Conservation (phyloP, 805 yeast genomes). For the Candida schatavii region DNA sequence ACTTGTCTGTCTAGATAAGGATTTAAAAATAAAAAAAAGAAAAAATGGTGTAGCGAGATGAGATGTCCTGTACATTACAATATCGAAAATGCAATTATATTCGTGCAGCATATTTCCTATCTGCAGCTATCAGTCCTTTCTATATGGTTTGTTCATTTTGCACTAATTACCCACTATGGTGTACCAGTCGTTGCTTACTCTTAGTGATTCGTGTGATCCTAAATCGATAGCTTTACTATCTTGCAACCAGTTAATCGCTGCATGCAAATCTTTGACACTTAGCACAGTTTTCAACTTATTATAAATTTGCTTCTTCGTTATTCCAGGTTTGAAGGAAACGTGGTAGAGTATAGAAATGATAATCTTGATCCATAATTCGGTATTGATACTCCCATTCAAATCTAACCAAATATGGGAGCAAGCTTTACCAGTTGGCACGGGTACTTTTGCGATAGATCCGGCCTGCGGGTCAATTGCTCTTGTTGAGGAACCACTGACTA, state of each 20-base stretch:
- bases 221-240: conserved; percentile 32
- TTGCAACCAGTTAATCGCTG: conserved; percentile 39
- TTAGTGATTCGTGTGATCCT: conserved; percentile 32
- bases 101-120: too few relatives aligned
- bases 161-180: conserved; percentile 27
- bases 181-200: conserved; percentile 48
- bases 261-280: conserved; percentile 24
- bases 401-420: conserved; percentile 75
- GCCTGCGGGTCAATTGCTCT: conserved; percentile 23
- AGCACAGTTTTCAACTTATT: conserved; percentile 28
- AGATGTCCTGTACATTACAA: conserved; percentile 5
- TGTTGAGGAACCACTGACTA: conserved; percentile 25
- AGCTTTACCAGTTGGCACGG: conserved; percentile 59
- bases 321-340: conserved; percentile 37
- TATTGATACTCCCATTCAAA: conserved; percentile 57
- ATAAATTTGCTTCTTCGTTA: conserved; percentile 20
- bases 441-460: conserved; percentile 43
- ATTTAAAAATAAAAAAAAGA: conserved; percentile 2
- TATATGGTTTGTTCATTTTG: too few relatives aligned
- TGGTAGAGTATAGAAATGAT: conserved; percentile 43
- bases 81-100: too few relatives aligned
- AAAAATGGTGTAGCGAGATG: conserved; percentile 8
- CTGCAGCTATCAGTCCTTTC: too few relatives aligned
- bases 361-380: conserved; percentile 56
- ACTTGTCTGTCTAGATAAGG: too few relatives aligned